Base-by-base conservation (phyloP, 768 basidiomycete species). In the Naematelia aurantialba region DNA sequence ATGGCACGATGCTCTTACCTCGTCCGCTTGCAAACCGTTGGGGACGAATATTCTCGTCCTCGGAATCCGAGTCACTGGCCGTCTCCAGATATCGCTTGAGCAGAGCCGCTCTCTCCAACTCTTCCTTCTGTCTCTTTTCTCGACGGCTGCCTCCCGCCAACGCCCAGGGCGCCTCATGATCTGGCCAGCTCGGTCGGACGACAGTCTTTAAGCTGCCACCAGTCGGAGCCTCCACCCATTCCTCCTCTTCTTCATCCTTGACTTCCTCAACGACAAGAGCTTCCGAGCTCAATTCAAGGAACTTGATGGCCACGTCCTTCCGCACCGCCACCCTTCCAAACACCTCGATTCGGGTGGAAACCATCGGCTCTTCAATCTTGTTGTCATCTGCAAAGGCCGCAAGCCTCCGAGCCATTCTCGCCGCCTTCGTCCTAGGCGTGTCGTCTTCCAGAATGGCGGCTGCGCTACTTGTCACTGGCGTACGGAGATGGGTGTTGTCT, bases 311-410 rank as follows among this genome's bases (percentile, higher is more conserved):
- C 2, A 60, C 54, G 45, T 65, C 65, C 31, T 70, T 70, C 3
- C 69, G 52, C 12, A 73, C 61, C 4, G 72, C 72, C 4, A 73
- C 69, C 30, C 72, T 56, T 4, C 72, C 72, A 52, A 70, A 64
- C 47, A 49, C 29, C 13, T 67, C 66, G 27, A 73, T 65, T 3
- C 65, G 53, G 14, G 72, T 73, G 46, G 62, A 66, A 22, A 70
- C 51, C 61, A 73, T 59, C 0, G 67, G 65, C 34, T 68, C 64
- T 11, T 65, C 57, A 2, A 55, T 45, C 46, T 60, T 56, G 25
- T 46, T 47, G 13, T 52, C 30, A 21, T 55, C 53, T 5, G 65
- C 46, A 50, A 73, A 73, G 1, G 65, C 61, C 54, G 60, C 27
- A 0, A 73, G 59, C 25, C 72, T 51, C 29, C 58, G 55, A 8